phyloP scores from a whole-genome alignment of 441 rosid genomes.

The Populus tomentosa region DNA sequence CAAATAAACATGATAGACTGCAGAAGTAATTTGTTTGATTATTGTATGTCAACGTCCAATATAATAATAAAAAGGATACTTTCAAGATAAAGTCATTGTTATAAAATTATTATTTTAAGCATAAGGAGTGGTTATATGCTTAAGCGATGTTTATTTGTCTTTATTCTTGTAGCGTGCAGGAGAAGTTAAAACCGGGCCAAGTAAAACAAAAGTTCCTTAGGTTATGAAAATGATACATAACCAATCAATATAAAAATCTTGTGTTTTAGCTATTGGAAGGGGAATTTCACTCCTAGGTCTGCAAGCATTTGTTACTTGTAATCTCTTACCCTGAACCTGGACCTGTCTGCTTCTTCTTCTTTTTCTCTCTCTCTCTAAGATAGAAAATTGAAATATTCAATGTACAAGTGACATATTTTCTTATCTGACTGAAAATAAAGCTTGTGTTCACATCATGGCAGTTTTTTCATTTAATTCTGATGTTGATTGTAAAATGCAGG shows the following conservation, averaged over 20 bases:
- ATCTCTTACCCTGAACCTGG: neutral
- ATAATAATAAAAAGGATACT: neutral
- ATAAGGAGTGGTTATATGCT: neutral
- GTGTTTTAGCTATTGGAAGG: neutral
- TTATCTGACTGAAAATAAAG: neutral
- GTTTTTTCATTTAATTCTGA: neutral
- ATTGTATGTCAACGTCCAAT: neutral
- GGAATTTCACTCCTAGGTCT: neutral
- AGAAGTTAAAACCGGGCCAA: conserved; percentile 4
- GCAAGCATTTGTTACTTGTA: neutral
- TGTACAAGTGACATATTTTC: neutral
- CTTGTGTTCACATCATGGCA: neutral
- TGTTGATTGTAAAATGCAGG: conserved; percentile 37
- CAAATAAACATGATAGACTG: neutral
- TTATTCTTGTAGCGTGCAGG: neutral
- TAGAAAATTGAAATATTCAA: neutral
- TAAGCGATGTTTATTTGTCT: neutral
- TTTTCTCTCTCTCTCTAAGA: neutral
- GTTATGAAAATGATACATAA: neutral
- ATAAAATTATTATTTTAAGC: neutral
- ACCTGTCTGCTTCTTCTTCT: neutral
- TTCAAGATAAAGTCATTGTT: neutral
- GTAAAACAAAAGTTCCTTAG: conserved; percentile 6
- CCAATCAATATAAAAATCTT: neutral
- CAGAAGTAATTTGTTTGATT: neutral